phyloP scores from a whole-genome alignment of 768 basidiomycete genomes.

The Naganishia antarctica region DNA sequence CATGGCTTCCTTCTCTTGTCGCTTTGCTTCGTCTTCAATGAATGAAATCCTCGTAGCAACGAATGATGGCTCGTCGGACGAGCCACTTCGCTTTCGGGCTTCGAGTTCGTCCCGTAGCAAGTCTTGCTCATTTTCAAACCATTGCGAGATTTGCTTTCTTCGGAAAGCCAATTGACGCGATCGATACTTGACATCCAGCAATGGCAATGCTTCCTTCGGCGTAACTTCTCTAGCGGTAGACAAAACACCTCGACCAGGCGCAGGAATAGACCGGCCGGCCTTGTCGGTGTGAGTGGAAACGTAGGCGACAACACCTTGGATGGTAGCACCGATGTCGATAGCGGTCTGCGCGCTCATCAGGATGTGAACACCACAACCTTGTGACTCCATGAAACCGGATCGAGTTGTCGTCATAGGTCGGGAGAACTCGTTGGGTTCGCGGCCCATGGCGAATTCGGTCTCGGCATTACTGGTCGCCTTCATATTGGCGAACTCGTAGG shows the following conservation, averaged over 20 bases:
- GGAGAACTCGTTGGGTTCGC: conserved; percentile 98
- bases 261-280: conserved; percentile 94
- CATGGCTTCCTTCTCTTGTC: conserved; percentile 90
- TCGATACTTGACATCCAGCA: conserved; percentile 81
- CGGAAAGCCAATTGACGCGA: conserved; percentile 92
- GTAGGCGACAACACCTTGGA: conserved; percentile 88
- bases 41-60: conserved; percentile 70
- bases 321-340: conserved; percentile 84
- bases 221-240: conserved; percentile 79
- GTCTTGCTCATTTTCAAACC: conserved; percentile 82
- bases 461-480: conserved; percentile 96
- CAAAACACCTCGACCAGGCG: conserved; percentile 89
- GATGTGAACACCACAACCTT: conserved; percentile 93
- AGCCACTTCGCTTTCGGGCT: conserved; percentile 15
- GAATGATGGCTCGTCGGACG: conserved; percentile 61
- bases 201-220: conserved; percentile 69
- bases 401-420: conserved; percentile 94
- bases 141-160: conserved; percentile 86
- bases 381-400: conserved; percentile 95
- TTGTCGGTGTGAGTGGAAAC: conserved; percentile 94
- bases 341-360: conserved; percentile 97
- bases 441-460: conserved; percentile 97
- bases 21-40: conserved; percentile 81
- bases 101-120: conserved; percentile 72
- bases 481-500: conserved; percentile 99